A percentile compares a stretch with the other conserved stretches of the same genome.
These are phyloP conservation scores for Fraxinus greggii DNA, from an alignment of 305 asterid species.

Conservation along the genomic window DNA sequence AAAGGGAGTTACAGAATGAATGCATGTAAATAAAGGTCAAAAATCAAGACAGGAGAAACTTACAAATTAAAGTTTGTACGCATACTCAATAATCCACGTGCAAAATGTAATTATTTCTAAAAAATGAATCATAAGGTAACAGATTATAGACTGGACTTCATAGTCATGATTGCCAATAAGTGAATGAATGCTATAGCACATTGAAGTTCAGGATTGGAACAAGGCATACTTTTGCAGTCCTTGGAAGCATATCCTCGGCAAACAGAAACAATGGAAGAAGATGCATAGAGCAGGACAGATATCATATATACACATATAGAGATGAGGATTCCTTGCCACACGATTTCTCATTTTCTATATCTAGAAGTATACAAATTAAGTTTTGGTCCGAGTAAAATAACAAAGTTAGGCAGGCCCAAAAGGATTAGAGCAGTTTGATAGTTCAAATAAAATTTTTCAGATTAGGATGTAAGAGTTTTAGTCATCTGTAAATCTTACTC, in stretches of 20 bases:
- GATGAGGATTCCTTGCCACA: neutral
- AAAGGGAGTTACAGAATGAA: neutral
- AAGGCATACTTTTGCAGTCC: neutral
- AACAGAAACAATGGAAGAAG: neutral
- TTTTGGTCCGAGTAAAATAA: neutral
- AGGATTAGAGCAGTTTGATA: neutral
- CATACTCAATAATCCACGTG: neutral
- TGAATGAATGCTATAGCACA: neutral
- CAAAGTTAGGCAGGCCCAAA: neutral
- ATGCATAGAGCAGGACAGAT: neutral
- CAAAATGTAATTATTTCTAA: neutral
- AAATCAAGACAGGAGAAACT: neutral
- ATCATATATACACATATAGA: neutral
- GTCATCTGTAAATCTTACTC: neutral
- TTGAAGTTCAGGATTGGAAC: neutral
- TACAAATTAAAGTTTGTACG: neutral
- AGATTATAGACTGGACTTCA: neutral
- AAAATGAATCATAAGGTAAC: neutral
- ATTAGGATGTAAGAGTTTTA: neutral
- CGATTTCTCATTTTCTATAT: neutral
- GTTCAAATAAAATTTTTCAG: neutral
- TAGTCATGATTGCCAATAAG: neutral
- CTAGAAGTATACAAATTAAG: neutral
- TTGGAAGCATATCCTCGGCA: neutral
- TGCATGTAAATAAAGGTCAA: neutral